Conservation (phyloP, 768 basidiomycete species). For the Megacollybia marginata region DNA sequence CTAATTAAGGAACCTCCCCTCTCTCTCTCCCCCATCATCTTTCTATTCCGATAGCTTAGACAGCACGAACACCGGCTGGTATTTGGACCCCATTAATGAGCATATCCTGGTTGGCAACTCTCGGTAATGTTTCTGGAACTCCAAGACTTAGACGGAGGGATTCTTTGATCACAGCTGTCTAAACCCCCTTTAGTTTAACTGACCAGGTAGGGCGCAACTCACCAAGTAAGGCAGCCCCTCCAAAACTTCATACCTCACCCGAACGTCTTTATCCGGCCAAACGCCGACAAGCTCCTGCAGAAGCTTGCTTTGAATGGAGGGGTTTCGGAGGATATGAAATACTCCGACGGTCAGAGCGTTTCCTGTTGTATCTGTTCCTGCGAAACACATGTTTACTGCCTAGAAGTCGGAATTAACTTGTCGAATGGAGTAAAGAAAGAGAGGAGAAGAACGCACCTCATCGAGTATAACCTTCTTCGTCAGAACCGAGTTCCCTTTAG, state of each 20-base stretch:
- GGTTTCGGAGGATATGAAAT: conserved; percentile 18
- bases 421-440: too few relatives aligned
- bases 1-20: too few relatives aligned
- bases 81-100: conserved; percentile 26
- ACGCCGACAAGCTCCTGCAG: conserved; percentile 19
- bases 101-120: conserved; percentile 27
- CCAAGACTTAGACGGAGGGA: conserved; percentile 34
- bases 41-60: too few relatives aligned
- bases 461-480: too few relatives aligned
- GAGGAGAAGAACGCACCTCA: too few relatives aligned
- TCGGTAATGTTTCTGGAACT: conserved; percentile 28
- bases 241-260: conserved; percentile 18
- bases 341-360: conserved; percentile 17
- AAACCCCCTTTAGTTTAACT: conserved; percentile 8
- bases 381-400: conserved; percentile 14
- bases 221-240: conserved; percentile 32
- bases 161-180: conserved; percentile 44
- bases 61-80: conserved; percentile 32
- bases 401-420: neutral
- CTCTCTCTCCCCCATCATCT: too few relatives aligned
- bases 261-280: conserved; percentile 25
- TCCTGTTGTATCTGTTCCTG: conserved; percentile 26
- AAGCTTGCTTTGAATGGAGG: conserved; percentile 11
- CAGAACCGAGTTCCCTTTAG: conserved; percentile 7
- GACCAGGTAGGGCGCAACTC: conserved; percentile 4